phyloP scores from a whole-genome alignment of 148 eudicot species.

The Chenopodium album region DNA sequence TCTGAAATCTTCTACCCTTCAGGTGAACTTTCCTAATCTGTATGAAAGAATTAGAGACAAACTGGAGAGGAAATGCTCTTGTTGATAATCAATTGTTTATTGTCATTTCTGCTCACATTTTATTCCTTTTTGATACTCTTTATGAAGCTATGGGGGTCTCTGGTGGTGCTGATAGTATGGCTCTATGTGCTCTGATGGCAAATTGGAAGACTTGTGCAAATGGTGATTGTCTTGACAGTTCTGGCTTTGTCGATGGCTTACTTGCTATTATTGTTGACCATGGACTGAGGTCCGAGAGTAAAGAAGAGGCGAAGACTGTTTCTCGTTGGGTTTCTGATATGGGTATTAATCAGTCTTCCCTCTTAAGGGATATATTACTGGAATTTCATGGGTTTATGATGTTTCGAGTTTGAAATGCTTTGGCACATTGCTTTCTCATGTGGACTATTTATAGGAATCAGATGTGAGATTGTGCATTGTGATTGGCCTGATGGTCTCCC shows the following conservation, averaged over 20 bases:
- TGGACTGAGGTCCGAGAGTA: constrained; percentile 79
- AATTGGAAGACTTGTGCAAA: constrained; percentile 56
- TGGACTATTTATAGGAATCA: constrained; percentile 66
- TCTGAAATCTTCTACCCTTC: not conserved
- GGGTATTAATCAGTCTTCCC: constrained; percentile 44
- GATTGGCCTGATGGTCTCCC: constrained; percentile 85
- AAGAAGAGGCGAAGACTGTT: constrained; percentile 73
- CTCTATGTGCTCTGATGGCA: constrained; percentile 69
- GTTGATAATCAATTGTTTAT: not conserved
- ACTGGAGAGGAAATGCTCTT: not conserved
- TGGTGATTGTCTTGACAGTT: constrained; percentile 32
- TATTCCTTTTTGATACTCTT: not conserved
- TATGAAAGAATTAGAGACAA: not conserved
- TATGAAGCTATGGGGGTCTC: constrained; percentile 80
- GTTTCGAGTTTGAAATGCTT: not conserved
- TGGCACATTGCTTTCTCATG: constrained; percentile 30
- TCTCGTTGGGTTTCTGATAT: constrained; percentile 54
- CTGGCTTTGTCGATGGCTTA: constrained; percentile 62
- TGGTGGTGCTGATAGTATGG: constrained; percentile 98
- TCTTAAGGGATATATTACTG: constrained; percentile 7
- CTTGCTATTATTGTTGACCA: constrained; percentile 90
- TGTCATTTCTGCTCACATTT: not conserved
- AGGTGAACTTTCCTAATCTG: not conserved
- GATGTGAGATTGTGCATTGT: constrained; percentile 60
- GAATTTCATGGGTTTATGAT: constrained; percentile 12